These are phyloP conservation scores for Podospora tetraspora DNA, from an alignment of 495 filamentous ascomycete genomes.

Conservation along the genomic window DNA sequence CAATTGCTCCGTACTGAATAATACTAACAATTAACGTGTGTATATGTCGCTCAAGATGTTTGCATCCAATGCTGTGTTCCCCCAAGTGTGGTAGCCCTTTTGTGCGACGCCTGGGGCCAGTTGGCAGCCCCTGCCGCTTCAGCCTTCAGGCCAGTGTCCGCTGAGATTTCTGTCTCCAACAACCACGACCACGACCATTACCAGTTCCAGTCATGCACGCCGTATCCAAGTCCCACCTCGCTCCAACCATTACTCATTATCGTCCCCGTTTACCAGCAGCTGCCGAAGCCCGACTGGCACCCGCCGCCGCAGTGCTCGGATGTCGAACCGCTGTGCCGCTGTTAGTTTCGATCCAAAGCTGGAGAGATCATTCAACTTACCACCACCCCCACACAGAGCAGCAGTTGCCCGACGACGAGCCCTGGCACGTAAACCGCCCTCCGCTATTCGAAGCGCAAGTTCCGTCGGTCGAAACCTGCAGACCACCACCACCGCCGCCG, in stretches of 20 bases:
- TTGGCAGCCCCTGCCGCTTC: no score
- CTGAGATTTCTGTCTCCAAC: neutral
- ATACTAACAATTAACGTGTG: neutral
- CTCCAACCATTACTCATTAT: neutral
- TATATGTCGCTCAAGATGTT: neutral
- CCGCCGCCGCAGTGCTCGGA: conserved; percentile 1
- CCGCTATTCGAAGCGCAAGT: conserved; percentile 8
- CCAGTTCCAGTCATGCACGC: neutral
- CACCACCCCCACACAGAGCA: conserved; percentile 6
- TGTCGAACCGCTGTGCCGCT: neutral
- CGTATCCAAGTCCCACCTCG: neutral
- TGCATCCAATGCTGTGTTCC: neutral
- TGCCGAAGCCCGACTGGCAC: conserved; percentile 7
- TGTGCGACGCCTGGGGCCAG: neutral
- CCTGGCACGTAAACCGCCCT: neutral
- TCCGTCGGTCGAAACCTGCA: neutral
- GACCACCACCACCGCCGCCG: neutral
- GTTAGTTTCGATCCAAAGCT: neutral
- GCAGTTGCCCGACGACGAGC: neutral
- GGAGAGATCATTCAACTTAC: neutral
- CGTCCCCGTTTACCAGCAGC: neutral
- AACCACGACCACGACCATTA: neutral
- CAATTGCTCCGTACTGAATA: neutral
- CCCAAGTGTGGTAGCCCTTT: neutral
- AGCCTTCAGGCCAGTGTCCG: no score